These are phyloP conservation scores for Paramyrothecium roridum DNA, from an alignment of 2,329 filamentous ascomycete genomes.

Conservation along the genomic window DNA sequence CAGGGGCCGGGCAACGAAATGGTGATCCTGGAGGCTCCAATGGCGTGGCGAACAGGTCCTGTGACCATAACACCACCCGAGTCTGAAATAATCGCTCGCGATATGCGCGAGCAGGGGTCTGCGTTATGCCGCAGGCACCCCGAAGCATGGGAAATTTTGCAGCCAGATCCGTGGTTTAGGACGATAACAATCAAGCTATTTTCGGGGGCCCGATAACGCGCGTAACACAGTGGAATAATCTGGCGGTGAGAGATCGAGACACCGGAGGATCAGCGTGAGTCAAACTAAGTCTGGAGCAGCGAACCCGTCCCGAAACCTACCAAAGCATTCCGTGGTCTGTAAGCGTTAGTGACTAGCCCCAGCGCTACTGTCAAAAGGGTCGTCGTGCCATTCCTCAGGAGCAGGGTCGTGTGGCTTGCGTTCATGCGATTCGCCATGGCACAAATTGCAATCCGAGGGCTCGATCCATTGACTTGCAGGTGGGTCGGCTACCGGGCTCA, in stretches of 20 bases:
- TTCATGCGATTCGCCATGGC: background rate
- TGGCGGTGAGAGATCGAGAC: background rate
- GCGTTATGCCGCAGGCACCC: background rate
- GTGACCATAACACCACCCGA: conserved; percentile 2
- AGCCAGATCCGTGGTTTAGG: background rate
- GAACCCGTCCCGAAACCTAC: background rate
- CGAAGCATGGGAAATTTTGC: background rate
- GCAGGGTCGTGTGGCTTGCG: background rate
- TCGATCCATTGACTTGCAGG: conserved; percentile 5
- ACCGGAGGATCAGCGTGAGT: background rate
- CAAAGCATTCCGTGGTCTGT: background rate
- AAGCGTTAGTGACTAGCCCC: background rate
- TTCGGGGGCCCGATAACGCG: background rate
- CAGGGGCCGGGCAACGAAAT: background rate
- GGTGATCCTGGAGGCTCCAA: conserved; percentile 1
- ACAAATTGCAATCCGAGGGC: background rate
- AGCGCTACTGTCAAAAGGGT: background rate
- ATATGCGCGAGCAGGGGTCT: background rate
- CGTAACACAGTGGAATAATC: background rate
- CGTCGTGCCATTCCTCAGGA: background rate
- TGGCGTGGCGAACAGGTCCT: conserved; percentile 7
- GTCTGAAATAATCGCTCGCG: background rate
- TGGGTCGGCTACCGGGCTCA: background rate
- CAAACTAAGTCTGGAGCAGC: background rate
- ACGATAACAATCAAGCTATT: background rate